These are phyloP conservation scores for Lactarius tabidus DNA, from an alignment of 768 basidiomycete species.

Conservation along the genomic window DNA sequence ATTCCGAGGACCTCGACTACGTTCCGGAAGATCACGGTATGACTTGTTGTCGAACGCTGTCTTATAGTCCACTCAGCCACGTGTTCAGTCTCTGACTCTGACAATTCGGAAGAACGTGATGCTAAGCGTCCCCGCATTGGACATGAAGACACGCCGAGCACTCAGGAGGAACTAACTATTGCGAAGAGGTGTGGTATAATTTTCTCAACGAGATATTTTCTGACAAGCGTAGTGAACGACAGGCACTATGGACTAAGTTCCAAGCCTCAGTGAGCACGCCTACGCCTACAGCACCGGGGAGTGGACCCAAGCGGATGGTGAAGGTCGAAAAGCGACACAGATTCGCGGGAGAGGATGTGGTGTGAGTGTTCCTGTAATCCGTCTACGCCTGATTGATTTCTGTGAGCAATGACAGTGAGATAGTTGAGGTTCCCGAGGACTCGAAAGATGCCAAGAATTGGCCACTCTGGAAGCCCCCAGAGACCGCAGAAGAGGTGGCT, in stretches of 20 bases:
- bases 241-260: conserved; percentile 64
- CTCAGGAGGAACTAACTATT: conserved; percentile 40
- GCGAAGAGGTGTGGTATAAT: conserved; percentile 34
- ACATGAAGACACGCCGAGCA: conserved; percentile 25
- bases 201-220: conserved; percentile 6
- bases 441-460: conserved; percentile 75
- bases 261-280: conserved; percentile 52
- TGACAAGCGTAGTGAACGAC: conserved; percentile 45
- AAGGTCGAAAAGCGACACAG: conserved; percentile 66
- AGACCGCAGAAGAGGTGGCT: conserved; percentile 21
- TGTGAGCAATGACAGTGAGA: conserved; percentile 46
- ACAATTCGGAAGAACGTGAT: conserved; percentile 38
- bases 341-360: conserved; percentile 73
- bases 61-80: neutral
- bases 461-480: conserved; percentile 49
- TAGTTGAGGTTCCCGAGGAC: conserved; percentile 66
- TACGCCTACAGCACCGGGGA: conserved; percentile 20
- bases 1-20: conserved; percentile 72
- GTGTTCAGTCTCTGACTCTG: conserved; percentile 32
- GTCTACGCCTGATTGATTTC: conserved; percentile 2
- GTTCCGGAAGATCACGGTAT: conserved; percentile 45
- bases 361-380: conserved; percentile 45
- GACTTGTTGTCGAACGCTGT: neutral
- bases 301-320: conserved; percentile 41
- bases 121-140: conserved; percentile 35